These are phyloP conservation scores for Emmonsiellopsis sp. DNA, from an alignment of 2,329 filamentous ascomycete species.

Conservation along the genomic window DNA sequence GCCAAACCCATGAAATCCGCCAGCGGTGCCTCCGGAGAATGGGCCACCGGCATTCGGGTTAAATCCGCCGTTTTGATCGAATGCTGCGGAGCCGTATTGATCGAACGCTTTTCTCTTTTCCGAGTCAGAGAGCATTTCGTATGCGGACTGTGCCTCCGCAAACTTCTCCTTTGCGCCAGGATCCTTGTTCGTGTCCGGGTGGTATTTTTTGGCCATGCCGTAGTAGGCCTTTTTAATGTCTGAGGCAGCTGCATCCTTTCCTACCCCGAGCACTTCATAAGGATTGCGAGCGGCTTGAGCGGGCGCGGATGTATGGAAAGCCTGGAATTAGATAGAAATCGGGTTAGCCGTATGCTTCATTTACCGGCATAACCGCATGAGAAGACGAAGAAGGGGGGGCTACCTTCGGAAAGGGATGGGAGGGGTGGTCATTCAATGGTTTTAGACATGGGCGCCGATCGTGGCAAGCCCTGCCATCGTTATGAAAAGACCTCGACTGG, in stretches of 20 bases:
- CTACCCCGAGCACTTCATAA: conserved; percentile 77
- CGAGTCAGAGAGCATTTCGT: conserved; percentile 85
- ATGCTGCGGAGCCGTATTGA: conserved; percentile 75
- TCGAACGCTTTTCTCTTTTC: conserved; percentile 92
- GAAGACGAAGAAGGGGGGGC: conserved; percentile 3
- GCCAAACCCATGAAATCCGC: conserved; percentile 50
- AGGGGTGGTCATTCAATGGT: conserved; percentile 15
- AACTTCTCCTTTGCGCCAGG: conserved; percentile 89
- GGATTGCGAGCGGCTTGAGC: conserved; percentile 73
- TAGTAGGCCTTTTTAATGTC: conserved; percentile 99
- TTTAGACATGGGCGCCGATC: conserved; percentile 20
- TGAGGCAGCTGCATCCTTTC: conserved; percentile 65
- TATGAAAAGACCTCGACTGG: conserved; percentile 30
- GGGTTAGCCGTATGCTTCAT: conserved; percentile 1
- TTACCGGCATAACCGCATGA: no score
- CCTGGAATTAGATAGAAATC: conserved; percentile 16
- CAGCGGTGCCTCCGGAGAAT: conserved; percentile 50
- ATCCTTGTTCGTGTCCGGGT: conserved; percentile 97
- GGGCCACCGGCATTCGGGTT: conserved; percentile 57
- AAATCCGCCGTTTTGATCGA: conserved; percentile 61
- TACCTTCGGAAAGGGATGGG: conserved; percentile 24
- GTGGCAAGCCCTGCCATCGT: conserved; percentile 17
- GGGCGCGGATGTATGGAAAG: conserved; percentile 37
- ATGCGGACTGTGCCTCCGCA: conserved; percentile 82
- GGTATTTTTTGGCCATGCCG: conserved; percentile 91